Evolutionary conservation across 768 basidiomycete species (phyloP).

Genomic region (Filobasidium floriforme): DNA sequence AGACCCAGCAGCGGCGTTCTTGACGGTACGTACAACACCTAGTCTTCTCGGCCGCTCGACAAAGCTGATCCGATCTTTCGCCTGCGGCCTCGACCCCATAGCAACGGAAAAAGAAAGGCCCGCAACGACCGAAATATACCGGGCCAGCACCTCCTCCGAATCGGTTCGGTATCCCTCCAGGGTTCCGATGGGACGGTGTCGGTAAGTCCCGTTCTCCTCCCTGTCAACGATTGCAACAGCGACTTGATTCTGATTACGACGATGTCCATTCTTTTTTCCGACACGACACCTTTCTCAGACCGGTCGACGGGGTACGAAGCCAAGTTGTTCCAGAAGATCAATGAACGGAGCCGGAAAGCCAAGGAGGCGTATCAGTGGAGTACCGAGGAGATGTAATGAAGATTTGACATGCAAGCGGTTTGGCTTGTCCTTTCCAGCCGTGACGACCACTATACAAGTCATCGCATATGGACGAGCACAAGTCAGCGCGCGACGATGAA

Average conservation of each 20-base stretch:
- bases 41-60: not conserved
- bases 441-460: too few relatives aligned
- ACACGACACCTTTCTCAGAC: constrained; percentile 52
- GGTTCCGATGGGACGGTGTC: constrained; percentile 97
- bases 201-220: constrained; percentile 50
- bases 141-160: constrained; percentile 89
- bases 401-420: too few relatives aligned
- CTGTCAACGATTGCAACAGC: constrained; percentile 5
- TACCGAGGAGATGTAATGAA: constrained; percentile 90
- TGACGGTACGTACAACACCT: constrained; percentile 57
- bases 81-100: constrained; percentile 37
- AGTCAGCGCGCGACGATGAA: too few relatives aligned
- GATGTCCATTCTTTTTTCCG: not conserved
- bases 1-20: constrained; percentile 91
- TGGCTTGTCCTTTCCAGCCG: too few relatives aligned
- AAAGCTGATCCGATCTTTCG: not conserved
- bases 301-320: constrained; percentile 90
- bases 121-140: constrained; percentile 66
- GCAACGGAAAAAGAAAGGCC: constrained; percentile 67
- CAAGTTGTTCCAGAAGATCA: constrained; percentile 75
- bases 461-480: too few relatives aligned
- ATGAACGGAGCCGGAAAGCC: constrained; percentile 62
- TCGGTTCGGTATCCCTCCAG: constrained; percentile 88
- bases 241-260: not conserved
- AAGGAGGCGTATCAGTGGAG: constrained; percentile 76